phyloP scores from a whole-genome alignment of 2,329 filamentous ascomycete genomes.

The Neofusicoccum laricinum region DNA sequence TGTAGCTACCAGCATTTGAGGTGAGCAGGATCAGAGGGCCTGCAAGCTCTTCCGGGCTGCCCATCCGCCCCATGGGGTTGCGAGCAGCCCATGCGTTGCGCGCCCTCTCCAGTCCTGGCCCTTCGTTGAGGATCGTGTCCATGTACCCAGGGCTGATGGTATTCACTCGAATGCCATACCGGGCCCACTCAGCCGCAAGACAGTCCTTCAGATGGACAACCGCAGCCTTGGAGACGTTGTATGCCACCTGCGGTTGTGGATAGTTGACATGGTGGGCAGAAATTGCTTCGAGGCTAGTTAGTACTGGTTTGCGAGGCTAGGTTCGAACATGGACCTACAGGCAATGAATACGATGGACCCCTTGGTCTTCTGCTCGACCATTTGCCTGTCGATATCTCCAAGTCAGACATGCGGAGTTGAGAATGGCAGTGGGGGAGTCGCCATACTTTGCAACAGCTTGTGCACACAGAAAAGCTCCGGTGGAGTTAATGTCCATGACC shows the following conservation, averaged over 20 bases:
- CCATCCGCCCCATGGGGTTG: conserved; percentile 66
- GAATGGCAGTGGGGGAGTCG: neutral
- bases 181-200: conserved; percentile 71
- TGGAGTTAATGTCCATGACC: conserved; percentile 69
- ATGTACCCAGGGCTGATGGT: conserved; percentile 72
- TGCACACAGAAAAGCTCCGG: conserved; percentile 67
- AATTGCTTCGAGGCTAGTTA: conserved; percentile 41
- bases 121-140: conserved; percentile 72
- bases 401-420: neutral
- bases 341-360: conserved; percentile 66
- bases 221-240: conserved; percentile 70
- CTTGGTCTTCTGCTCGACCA: conserved; percentile 50
- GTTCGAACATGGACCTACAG: conserved; percentile 26
- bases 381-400: conserved; percentile 37
- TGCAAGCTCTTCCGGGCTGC: conserved; percentile 59
- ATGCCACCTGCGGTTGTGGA: conserved; percentile 68
- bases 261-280: conserved; percentile 68
- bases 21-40: conserved; percentile 61
- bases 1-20: conserved; percentile 62
- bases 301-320: neutral
- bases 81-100: conserved; percentile 56
- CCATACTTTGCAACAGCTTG: conserved; percentile 57
- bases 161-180: conserved; percentile 69
- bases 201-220: conserved; percentile 62
- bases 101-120: conserved; percentile 54